phyloP scores from a whole-genome alignment of 176 grass and related monocot genomes.

The Echinochloa phyllopogon region DNA sequence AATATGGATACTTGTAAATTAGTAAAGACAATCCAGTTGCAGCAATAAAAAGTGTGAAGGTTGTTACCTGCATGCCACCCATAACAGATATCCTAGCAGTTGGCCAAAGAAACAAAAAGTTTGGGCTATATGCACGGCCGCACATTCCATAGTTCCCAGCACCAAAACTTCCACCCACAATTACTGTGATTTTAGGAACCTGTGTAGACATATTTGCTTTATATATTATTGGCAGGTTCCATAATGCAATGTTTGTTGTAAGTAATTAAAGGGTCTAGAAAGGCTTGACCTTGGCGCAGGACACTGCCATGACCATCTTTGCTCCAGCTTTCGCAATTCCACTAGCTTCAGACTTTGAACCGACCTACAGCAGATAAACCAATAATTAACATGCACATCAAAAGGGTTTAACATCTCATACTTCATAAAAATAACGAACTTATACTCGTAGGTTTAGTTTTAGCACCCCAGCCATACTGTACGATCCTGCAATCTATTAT shows the following conservation, averaged over 20 bases:
- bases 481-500: not conserved
- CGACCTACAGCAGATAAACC: conserved; percentile 58
- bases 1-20: not conserved
- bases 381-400: conserved; percentile 18
- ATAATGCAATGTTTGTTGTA: conserved; percentile 9
- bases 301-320: conserved; percentile 99
- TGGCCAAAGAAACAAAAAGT: conserved; percentile 96
- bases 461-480: conserved; percentile 1
- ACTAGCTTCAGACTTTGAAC: conserved; percentile 91
- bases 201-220: conserved; percentile 40
- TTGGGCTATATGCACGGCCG: conserved; percentile 93
- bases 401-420: conserved; percentile 5
- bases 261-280: conserved; percentile 10
- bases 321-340: conserved; percentile 98
- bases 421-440: conserved; percentile 12
- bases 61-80: conserved; percentile 88
- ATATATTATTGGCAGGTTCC: conserved; percentile 9
- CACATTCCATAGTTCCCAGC: conserved; percentile 99
- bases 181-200: conserved; percentile 97
- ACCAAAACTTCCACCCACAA: conserved; percentile 97
- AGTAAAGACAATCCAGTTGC: not conserved
- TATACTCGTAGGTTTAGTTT: not conserved
- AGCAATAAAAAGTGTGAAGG: not conserved
- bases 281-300: conserved; percentile 75
- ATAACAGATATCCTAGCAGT: conserved; percentile 99